Evolutionary conservation across 805 yeast genomes (phyloP).

Genomic region (Kluyveromyces dobzhanskii): DNA sequence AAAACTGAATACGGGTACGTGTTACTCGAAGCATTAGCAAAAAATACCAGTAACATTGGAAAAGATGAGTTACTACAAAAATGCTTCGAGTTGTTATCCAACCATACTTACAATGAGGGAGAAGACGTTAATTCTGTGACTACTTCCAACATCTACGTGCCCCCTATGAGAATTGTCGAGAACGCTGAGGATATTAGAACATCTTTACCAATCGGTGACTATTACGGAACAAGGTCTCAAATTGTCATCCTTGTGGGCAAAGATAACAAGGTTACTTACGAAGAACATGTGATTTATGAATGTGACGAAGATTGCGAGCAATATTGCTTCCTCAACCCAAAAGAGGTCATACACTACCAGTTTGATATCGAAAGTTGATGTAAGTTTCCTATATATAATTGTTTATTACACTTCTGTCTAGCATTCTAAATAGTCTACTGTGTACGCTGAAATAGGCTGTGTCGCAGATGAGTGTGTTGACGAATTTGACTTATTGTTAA

Average conservation of each 20-base stretch:
- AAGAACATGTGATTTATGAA: slow-evolving; percentile 54
- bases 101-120: slow-evolving; percentile 22
- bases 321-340: slow-evolving; percentile 16
- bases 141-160: slow-evolving; percentile 58
- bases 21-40: slow-evolving; percentile 31
- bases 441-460: slow-evolving; percentile 19
- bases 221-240: slow-evolving; percentile 85
- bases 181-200: slow-evolving; percentile 23
- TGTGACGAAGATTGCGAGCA: slow-evolving; percentile 30
- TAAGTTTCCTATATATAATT: slow-evolving; percentile 19
- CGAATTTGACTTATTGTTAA: slow-evolving; percentile 4
- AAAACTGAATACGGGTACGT: slow-evolving; percentile 53
- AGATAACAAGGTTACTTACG: slow-evolving; percentile 38
- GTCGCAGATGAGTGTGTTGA: slow-evolving; percentile 5
- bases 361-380: slow-evolving; percentile 12
- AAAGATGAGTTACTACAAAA: slow-evolving; percentile 39
- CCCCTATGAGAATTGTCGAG: slow-evolving; percentile 43
- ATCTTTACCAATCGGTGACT: slow-evolving; percentile 38
- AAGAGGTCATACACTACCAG: slow-evolving; percentile 18
- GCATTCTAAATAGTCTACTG: slow-evolving; percentile 25
- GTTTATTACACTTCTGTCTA: not conserved
- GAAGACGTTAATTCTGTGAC: slow-evolving; percentile 36
- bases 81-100: slow-evolving; percentile 49
- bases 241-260: slow-evolving; percentile 59
- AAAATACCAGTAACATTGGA: slow-evolving; percentile 11